phyloP scores from a whole-genome alignment of 164 flowering plant genomes.

The Saururus chinensis region DNA sequence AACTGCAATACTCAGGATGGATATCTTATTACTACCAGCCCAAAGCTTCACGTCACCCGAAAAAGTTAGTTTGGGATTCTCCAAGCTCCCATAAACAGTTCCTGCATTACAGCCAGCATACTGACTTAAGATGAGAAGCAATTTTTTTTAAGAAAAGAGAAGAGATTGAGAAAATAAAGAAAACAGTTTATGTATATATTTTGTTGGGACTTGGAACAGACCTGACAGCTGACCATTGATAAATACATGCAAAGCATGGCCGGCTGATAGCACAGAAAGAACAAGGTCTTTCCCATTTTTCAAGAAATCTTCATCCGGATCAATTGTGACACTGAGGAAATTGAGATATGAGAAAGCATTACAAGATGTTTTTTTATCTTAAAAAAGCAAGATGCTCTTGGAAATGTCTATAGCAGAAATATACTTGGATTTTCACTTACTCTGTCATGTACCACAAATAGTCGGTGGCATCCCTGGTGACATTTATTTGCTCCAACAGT shows the following conservation, averaged over 20 bases:
- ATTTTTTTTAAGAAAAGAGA: not conserved
- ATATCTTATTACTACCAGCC: conserved; percentile 72
- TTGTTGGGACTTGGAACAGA: conserved; percentile 7
- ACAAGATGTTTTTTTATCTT: too few species aligned
- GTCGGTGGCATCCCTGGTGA: conserved; percentile 72
- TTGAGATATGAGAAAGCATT: not conserved
- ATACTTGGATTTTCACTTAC: conserved; percentile 35
- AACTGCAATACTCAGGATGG: conserved; percentile 72
- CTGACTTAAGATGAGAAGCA: not conserved
- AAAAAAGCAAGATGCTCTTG: not conserved
- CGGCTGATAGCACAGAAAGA: conserved; percentile 75
- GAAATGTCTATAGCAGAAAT: not conserved
- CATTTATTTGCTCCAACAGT: conserved; percentile 63
- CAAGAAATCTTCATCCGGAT: conserved; percentile 51
- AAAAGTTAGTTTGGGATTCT: conserved; percentile 61
- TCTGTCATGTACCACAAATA: conserved; percentile 91
- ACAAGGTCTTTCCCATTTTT: conserved; percentile 51
- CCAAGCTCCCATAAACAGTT: conserved; percentile 59
- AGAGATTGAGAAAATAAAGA: not conserved
- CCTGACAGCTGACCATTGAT: conserved; percentile 71
- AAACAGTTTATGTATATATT: not conserved
- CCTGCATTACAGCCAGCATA: conserved; percentile 28
- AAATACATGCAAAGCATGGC: conserved; percentile 85
- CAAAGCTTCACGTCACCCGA: conserved; percentile 39
- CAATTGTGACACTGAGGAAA: conserved; percentile 47